Conservation (phyloP, 306 rosid genomes). For the Dicorynia guianensis region DNA sequence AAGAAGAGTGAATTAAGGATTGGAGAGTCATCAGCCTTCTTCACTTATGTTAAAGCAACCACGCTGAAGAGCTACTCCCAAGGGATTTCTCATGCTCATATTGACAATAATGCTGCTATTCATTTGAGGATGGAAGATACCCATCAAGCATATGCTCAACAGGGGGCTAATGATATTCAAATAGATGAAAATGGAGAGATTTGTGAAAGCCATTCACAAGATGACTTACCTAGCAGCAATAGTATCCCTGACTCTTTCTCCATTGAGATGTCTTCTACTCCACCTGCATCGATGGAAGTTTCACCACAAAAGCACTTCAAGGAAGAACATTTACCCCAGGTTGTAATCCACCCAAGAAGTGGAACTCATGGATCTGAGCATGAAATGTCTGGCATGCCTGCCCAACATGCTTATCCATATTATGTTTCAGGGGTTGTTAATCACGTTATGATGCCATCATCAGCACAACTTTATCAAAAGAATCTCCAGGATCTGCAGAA, state of each 20-base stretch:
- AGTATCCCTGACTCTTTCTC: conserved; percentile 79
- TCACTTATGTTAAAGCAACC: conserved; percentile 80
- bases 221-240: conserved; percentile 73
- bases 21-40: conserved; percentile 95
- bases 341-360: conserved; percentile 55
- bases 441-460: conserved; percentile 75
- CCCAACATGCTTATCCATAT: conserved; percentile 78
- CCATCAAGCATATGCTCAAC: conserved; percentile 52
- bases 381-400: conserved; percentile 56
- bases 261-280: conserved; percentile 85
- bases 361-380: conserved; percentile 52
- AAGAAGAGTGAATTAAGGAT: conserved; percentile 87
- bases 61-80: conserved; percentile 52
- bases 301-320: conserved; percentile 53
- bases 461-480: conserved; percentile 72
- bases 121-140: conserved; percentile 50
- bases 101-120: conserved; percentile 48
- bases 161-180: conserved; percentile 49
- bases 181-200: conserved; percentile 66
- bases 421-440: conserved; percentile 70
- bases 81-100: conserved; percentile 44
- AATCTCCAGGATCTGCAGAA: conserved; percentile 75
- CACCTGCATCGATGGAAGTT: conserved; percentile 68
- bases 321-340: conserved; percentile 59
- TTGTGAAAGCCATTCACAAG: conserved; percentile 67